These are phyloP conservation scores for Xylaria sp. DNA, from an alignment of 2,329 filamentous ascomycete genomes.

Conservation along the genomic window DNA sequence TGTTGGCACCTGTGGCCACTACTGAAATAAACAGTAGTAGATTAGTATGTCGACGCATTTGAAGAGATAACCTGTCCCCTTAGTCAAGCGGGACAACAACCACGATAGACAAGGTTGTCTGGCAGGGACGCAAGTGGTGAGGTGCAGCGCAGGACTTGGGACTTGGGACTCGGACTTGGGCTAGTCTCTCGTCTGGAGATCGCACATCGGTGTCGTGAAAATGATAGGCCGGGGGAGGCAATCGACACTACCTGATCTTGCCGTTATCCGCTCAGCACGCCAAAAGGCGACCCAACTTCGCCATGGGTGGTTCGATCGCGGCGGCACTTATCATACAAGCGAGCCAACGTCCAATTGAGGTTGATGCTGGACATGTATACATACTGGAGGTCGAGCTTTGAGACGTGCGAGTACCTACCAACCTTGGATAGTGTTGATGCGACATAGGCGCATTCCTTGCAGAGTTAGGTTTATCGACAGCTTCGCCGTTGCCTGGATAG, in stretches of 20 bases:
- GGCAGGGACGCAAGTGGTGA: background rate
- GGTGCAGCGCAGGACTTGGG: background rate
- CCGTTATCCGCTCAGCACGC: background rate
- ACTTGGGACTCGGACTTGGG: no score
- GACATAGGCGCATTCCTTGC: no score
- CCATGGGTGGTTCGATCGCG: background rate
- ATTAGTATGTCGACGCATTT: slow-evolving; percentile 5
- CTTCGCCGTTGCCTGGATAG: background rate
- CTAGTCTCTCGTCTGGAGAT: background rate
- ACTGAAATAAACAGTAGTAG: slow-evolving; percentile 14
- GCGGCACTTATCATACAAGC: background rate
- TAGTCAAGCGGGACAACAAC: background rate
- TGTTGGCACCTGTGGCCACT: background rate
- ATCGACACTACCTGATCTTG: slow-evolving; percentile 1
- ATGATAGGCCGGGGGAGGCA: background rate
- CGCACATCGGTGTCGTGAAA: background rate
- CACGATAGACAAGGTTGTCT: background rate
- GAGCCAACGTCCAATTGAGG: background rate
- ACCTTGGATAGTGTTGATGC: no score
- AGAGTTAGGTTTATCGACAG: background rate
- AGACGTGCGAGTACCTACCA: no score
- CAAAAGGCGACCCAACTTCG: background rate
- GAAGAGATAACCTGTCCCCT: slow-evolving; percentile 7
- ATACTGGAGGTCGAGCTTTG: no score
- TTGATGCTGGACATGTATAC: background rate